A percentile compares a stretch with the other conserved stretches of the same genome.
These are phyloP conservation scores for Plasmodium chabaudi DNA, from an alignment of 169 alveolate genomes.

Conservation along the genomic window DNA sequence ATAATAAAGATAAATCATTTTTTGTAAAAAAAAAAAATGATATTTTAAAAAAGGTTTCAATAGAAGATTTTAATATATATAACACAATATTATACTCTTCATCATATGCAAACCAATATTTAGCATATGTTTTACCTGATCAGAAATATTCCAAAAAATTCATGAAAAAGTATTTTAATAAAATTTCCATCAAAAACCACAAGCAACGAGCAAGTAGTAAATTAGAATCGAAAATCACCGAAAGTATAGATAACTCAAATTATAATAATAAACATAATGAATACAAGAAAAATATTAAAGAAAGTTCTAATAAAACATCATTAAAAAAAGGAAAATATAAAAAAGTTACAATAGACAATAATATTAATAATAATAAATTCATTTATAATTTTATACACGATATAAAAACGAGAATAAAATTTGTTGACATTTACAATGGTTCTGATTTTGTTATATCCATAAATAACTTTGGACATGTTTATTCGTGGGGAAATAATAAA, in stretches of 20 bases:
- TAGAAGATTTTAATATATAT: slow-evolving; percentile 69
- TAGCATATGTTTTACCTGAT: slow-evolving; percentile 55
- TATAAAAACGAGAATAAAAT: slow-evolving; percentile 62
- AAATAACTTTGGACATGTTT: slow-evolving; percentile 73
- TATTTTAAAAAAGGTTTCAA: slow-evolving; percentile 59
- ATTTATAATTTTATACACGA: slow-evolving; percentile 68
- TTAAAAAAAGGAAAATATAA: slow-evolving; percentile 48
- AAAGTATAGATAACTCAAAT: slow-evolving; percentile 23
- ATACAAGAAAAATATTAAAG: slow-evolving; percentile 21
- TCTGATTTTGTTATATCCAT: slow-evolving; percentile 69
- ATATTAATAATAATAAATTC: slow-evolving; percentile 48
- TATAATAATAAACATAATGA: slow-evolving; percentile 19
- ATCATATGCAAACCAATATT: slow-evolving; percentile 69
- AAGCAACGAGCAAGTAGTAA: slow-evolving; percentile 22
- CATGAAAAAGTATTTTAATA: slow-evolving; percentile 34
- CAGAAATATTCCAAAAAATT: slow-evolving; percentile 32
- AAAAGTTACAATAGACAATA: slow-evolving; percentile 32
- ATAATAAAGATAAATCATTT: slow-evolving; percentile 46
- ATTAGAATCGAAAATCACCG: slow-evolving; percentile 22
- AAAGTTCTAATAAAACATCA: slow-evolving; percentile 21
- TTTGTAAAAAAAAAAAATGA: slow-evolving; percentile 54
- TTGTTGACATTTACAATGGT: slow-evolving; percentile 64
- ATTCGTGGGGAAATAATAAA: slow-evolving; percentile 72
- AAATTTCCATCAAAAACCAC: slow-evolving; percentile 33
- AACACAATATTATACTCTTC: slow-evolving; percentile 63